These are phyloP conservation scores for Verticillium zaregamsianum DNA, from an alignment of 2,329 filamentous ascomycete species.

Conservation along the genomic window DNA sequence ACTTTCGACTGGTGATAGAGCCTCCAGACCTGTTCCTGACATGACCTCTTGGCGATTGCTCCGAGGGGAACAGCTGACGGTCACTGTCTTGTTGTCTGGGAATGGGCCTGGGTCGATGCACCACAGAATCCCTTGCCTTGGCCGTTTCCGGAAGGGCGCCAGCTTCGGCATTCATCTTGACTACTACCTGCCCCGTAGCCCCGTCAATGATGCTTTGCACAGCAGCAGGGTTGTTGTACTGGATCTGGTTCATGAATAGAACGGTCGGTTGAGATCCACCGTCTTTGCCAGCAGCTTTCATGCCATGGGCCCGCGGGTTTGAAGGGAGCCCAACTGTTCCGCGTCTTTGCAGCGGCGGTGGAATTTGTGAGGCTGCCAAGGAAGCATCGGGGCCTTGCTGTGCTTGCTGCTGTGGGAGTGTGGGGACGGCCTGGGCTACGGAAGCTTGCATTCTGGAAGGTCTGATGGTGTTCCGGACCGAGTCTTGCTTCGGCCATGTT, in stretches of 20 bases:
- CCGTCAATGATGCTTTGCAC: conserved; percentile 46
- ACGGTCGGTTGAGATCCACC: conserved; percentile 36
- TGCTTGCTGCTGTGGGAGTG: conserved; percentile 2
- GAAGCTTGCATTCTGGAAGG: conserved; percentile 23
- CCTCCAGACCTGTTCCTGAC: conserved; percentile 46
- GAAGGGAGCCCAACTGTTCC: conserved; percentile 42
- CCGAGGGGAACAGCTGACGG: conserved; percentile 41
- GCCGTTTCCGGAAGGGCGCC: conserved; percentile 1
- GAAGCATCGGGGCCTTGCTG: not conserved
- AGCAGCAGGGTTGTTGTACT: conserved; percentile 46
- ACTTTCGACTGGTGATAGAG: conserved; percentile 40
- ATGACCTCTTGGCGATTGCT: conserved; percentile 36
- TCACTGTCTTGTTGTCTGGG: conserved; percentile 43
- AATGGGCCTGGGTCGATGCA: conserved; percentile 53
- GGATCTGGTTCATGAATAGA: conserved; percentile 53
- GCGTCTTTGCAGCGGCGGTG: conserved; percentile 35
- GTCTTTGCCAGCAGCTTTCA: conserved; percentile 24
- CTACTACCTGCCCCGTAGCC: conserved; percentile 21
- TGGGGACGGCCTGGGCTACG: conserved; percentile 10
- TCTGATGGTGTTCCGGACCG: conserved; percentile 23
- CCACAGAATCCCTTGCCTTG: conserved; percentile 33
- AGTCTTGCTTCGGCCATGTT: conserved; percentile 23
- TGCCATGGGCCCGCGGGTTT: conserved; percentile 37
- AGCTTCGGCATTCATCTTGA: conserved; percentile 6
- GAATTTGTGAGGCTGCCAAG: not conserved